Percentiles rank a stretch among this genome's conserved stretches.
Evolutionary conservation across 192 early-diverging fungal genomes (phyloP).

Genomic region (Gigaspora rosea): DNA sequence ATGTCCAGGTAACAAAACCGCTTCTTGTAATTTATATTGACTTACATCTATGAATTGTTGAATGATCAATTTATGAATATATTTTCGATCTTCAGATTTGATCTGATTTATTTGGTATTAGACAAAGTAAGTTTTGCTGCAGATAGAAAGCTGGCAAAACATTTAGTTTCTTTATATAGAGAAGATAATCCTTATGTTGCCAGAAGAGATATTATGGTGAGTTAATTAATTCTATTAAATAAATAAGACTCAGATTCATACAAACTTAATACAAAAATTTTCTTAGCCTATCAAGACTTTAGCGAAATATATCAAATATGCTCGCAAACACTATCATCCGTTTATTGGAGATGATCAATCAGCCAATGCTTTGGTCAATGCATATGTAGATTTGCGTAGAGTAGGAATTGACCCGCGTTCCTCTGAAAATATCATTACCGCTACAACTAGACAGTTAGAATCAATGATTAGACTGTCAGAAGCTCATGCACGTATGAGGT

Average conservation of each 20-base stretch:
- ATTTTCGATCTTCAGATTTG: slow-evolving; percentile 64
- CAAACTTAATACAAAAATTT: slow-evolving; percentile 23
- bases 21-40: background rate
- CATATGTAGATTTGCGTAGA: slow-evolving; percentile 82
- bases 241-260: background rate
- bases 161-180: slow-evolving; percentile 85
- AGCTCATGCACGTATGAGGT: slow-evolving; percentile 88
- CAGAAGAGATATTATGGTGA: slow-evolving; percentile 47
- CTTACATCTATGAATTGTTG: background rate
- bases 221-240: background rate
- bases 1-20: slow-evolving; percentile 71
- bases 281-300: slow-evolving; percentile 75
- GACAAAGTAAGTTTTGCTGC: slow-evolving; percentile 85
- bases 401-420: slow-evolving; percentile 60
- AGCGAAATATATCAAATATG: slow-evolving; percentile 92
- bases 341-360: slow-evolving; percentile 65
- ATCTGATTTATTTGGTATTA: slow-evolving; percentile 88
- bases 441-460: slow-evolving; percentile 94
- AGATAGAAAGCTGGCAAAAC: slow-evolving; percentile 86
- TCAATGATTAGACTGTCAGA: slow-evolving; percentile 97
- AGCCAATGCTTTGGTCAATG: slow-evolving; percentile 69
- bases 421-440: slow-evolving; percentile 68
- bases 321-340: slow-evolving; percentile 74
- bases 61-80: background rate
- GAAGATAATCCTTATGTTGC: slow-evolving; percentile 59